Conservation (phyloP, 805 yeast species). For the Phaffomyces thermotolerans region DNA sequence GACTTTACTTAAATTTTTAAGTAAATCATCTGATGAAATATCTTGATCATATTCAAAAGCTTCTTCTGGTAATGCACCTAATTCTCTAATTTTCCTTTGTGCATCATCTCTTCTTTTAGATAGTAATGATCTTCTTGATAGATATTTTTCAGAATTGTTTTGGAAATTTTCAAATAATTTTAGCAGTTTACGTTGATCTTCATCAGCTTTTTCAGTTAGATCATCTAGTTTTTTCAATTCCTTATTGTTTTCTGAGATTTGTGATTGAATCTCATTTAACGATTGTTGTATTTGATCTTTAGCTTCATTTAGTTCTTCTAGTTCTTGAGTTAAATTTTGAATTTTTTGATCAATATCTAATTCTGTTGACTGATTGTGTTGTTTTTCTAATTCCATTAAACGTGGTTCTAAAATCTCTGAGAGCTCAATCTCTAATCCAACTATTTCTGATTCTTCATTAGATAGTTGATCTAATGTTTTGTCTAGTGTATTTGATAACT, state of each 20-base stretch:
- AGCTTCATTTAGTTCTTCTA: conserved; percentile 25
- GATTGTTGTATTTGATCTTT: conserved; percentile 22
- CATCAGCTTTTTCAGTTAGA: conserved; percentile 42
- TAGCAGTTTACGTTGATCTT: conserved; percentile 46
- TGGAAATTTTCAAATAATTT: conserved; percentile 54
- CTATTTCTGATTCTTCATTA: conserved; percentile 39
- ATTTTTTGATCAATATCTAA: conserved; percentile 13
- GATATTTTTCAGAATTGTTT: conserved; percentile 54
- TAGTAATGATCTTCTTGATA: conserved; percentile 56
- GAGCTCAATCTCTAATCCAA: conserved; percentile 47
- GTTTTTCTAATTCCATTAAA: conserved; percentile 30
- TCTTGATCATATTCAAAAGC: conserved; percentile 49
- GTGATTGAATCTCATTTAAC: conserved; percentile 22
- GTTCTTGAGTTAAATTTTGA: conserved; percentile 14
- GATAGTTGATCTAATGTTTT: conserved; percentile 32
- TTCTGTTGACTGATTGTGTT: conserved; percentile 16
- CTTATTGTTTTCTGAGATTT: conserved; percentile 11
- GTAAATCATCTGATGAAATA: conserved; percentile 43
- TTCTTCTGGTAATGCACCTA: conserved; percentile 88
- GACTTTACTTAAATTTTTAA: conserved; percentile 44
- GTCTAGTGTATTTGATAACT: conserved; percentile 35
- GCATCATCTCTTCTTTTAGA: conserved; percentile 61
- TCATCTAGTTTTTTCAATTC: conserved; percentile 29
- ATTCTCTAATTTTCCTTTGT: conserved; percentile 63
- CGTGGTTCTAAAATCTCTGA: conserved; percentile 52